phyloP scores from a whole-genome alignment of 1,139 yeast species.

The Candida sp. region DNA sequence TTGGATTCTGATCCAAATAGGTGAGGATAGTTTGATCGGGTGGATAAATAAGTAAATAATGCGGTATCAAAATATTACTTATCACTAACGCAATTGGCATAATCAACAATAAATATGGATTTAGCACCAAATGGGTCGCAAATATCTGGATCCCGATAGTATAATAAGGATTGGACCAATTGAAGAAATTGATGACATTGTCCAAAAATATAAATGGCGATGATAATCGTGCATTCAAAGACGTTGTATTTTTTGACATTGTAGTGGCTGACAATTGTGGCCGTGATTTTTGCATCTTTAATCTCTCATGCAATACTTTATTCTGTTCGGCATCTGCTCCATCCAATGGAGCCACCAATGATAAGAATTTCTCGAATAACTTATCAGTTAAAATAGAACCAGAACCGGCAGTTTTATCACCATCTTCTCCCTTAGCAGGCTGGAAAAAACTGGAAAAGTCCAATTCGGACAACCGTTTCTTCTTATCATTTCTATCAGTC shows the following conservation, averaged over 20 bases:
- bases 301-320: slow-evolving; percentile 41
- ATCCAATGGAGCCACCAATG: slow-evolving; percentile 70
- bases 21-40: slow-evolving; percentile 25
- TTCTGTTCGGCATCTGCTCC: slow-evolving; percentile 36
- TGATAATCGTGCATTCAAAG: slow-evolving; percentile 62
- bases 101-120: slow-evolving; percentile 55
- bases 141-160: slow-evolving; percentile 60
- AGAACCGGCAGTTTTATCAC: not conserved
- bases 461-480: slow-evolving; percentile 1
- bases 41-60: slow-evolving; percentile 48
- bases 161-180: slow-evolving; percentile 63
- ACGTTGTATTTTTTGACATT: slow-evolving; percentile 69
- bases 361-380: slow-evolving; percentile 62
- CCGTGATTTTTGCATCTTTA: slow-evolving; percentile 56
- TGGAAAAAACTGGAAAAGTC: not conserved
- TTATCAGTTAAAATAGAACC: slow-evolving; percentile 50
- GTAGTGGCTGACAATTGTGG: slow-evolving; percentile 68
- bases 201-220: slow-evolving; percentile 61
- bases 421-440: not conserved
- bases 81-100: slow-evolving; percentile 55
- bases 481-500: not conserved
- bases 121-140: slow-evolving; percentile 55
- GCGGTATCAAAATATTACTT: slow-evolving; percentile 64
- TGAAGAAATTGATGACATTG: slow-evolving; percentile 46
- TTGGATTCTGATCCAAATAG: slow-evolving; percentile 39